Evolutionary conservation across 2,329 filamentous ascomycete species (phyloP).

Genomic region (Exophiala alcalophila): DNA sequence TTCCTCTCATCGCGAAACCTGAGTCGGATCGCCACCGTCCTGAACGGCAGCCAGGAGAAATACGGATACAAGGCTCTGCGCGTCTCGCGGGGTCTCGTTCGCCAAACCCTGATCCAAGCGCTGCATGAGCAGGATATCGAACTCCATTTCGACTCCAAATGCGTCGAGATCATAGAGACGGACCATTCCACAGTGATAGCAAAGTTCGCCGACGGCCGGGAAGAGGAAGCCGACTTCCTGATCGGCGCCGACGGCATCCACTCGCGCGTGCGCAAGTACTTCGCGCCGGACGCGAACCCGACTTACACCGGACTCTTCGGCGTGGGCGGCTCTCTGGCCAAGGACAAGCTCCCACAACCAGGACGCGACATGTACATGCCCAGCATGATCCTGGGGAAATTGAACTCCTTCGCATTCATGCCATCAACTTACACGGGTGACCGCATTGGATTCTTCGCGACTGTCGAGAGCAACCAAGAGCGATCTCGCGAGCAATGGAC

Average conservation of each 20-base stretch:
- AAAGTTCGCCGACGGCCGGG: constrained; percentile 17
- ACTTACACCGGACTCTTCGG: constrained; percentile 26
- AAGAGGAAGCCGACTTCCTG: constrained; percentile 28
- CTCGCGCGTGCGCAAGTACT: constrained; percentile 20
- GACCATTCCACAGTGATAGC: constrained; percentile 11
- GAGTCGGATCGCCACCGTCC: constrained; percentile 14
- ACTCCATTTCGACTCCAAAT: constrained; percentile 17
- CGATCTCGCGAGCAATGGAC: constrained; percentile 26
- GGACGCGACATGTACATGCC: constrained; percentile 19
- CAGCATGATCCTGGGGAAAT: constrained; percentile 21
- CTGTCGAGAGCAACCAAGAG: constrained; percentile 21
- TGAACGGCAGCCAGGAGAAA: constrained; percentile 33
- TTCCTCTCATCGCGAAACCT: constrained; percentile 42
- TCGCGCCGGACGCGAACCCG: constrained; percentile 17
- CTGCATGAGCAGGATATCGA: constrained; percentile 17
- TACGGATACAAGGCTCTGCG: constrained; percentile 32
- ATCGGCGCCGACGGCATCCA: constrained; percentile 34
- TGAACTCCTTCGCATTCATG: constrained; percentile 25
- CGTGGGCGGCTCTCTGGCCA: constrained; percentile 17
- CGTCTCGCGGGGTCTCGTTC: constrained; percentile 21
- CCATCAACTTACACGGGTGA: constrained; percentile 16
- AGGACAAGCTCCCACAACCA: constrained; percentile 3
- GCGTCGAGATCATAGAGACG: constrained; percentile 18
- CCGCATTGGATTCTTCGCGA: constrained; percentile 15
- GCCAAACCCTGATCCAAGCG: constrained; percentile 17